Percentiles rank a stretch among this genome's conserved stretches.
Evolutionary conservation across 805 yeast species (phyloP).

Genomic region (Candida khao-thaluensis): DNA sequence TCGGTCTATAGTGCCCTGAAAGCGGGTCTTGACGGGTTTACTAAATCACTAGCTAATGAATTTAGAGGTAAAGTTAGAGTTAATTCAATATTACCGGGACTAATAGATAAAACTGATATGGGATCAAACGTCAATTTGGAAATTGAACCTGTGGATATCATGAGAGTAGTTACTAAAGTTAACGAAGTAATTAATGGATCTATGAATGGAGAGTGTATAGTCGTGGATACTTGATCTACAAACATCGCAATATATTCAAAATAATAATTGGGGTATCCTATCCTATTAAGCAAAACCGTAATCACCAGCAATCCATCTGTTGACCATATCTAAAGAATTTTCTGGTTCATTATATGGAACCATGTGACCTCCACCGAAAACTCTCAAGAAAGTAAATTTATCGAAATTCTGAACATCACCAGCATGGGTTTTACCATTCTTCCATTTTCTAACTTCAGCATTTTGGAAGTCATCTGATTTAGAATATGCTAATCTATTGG

Average conservation of each 20-base stretch:
- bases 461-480: slow-evolving; percentile 19
- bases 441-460: slow-evolving; percentile 40
- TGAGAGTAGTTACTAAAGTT: slow-evolving; percentile 27
- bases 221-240: too few species aligned
- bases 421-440: slow-evolving; percentile 39
- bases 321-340: slow-evolving; percentile 73
- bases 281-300: slow-evolving; percentile 24
- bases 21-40: slow-evolving; percentile 65
- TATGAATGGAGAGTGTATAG: slow-evolving; percentile 29
- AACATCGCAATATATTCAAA: too few species aligned
- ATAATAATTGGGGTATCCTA: too few species aligned
- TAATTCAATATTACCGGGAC: slow-evolving; percentile 68
- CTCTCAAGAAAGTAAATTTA: slow-evolving; percentile 76
- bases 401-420: slow-evolving; percentile 78
- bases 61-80: slow-evolving; percentile 55
- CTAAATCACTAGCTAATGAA: slow-evolving; percentile 59
- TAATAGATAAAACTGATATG: slow-evolving; percentile 67
- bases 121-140: slow-evolving; percentile 34
- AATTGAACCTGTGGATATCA: slow-evolving; percentile 23
- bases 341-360: slow-evolving; percentile 89
- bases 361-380: slow-evolving; percentile 94
- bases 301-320: slow-evolving; percentile 81
- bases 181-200: slow-evolving; percentile 22
- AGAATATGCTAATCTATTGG: slow-evolving; percentile 29
- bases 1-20: slow-evolving; percentile 68